These are phyloP conservation scores for Paracoccidioides brasiliensis DNA, from an alignment of 2,329 filamentous ascomycete genomes.

Conservation along the genomic window DNA sequence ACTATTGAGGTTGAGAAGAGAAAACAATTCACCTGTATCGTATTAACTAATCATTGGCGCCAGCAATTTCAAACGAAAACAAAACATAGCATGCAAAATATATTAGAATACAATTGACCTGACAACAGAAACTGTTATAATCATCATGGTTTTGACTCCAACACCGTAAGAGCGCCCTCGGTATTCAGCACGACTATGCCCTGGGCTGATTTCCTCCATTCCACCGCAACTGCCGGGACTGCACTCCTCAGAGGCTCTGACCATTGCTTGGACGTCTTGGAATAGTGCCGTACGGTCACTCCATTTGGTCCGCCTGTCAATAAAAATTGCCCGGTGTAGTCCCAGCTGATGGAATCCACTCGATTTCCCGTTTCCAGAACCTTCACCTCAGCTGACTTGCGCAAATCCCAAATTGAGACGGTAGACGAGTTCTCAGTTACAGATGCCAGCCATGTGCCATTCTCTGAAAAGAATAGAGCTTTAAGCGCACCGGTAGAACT, in stretches of 20 bases:
- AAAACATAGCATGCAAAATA: constrained; percentile 12
- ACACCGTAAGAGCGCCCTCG: constrained; percentile 61
- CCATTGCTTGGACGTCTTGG: constrained; percentile 79
- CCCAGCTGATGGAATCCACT: constrained; percentile 71
- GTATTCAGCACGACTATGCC: constrained; percentile 61
- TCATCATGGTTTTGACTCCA: constrained; percentile 42
- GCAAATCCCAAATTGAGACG: constrained; percentile 80
- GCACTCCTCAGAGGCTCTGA: constrained; percentile 69
- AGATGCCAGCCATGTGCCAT: constrained; percentile 89
- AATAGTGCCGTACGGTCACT: constrained; percentile 78
- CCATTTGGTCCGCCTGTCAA: constrained; percentile 68
- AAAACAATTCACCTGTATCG: background rate
- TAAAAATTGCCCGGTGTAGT: constrained; percentile 89
- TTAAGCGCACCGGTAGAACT: constrained; percentile 52
- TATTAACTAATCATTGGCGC: background rate
- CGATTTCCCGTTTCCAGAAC: constrained; percentile 70
- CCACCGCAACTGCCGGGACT: constrained; percentile 56
- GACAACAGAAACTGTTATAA: constrained; percentile 13
- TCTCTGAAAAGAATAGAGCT: constrained; percentile 79
- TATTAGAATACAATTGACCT: constrained; percentile 12
- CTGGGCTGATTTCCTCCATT: constrained; percentile 65
- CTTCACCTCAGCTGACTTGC: constrained; percentile 72
- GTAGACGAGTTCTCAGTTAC: constrained; percentile 62
- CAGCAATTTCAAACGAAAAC: constrained; percentile 4
- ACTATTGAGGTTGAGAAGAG: too few species aligned